These are phyloP conservation scores for Coemansia sp. DNA, from an alignment of 192 early-diverging fungal species.

Conservation along the genomic window DNA sequence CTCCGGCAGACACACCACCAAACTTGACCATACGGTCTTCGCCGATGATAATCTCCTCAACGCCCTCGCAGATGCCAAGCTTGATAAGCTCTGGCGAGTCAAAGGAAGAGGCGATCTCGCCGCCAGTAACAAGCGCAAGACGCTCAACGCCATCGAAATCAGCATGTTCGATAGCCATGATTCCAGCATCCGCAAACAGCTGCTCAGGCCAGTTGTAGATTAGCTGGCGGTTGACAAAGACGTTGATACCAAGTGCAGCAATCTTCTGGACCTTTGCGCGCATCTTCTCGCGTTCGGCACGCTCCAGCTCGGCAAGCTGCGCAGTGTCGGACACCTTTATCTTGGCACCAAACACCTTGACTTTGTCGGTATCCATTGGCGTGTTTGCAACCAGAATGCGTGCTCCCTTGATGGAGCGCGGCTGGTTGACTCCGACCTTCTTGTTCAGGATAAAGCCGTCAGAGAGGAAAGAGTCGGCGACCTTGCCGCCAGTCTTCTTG, in stretches of 20 bases:
- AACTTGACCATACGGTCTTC: constrained; percentile 99
- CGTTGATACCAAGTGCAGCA: constrained; percentile 95
- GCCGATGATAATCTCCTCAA: constrained; percentile 99
- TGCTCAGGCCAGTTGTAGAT: constrained; percentile 99
- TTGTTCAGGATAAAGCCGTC: constrained; percentile 98
- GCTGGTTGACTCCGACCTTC: constrained; percentile 98
- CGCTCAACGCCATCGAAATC: constrained; percentile 99
- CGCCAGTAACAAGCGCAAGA: constrained; percentile 94
- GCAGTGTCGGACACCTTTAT: constrained; percentile 95
- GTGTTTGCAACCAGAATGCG: constrained; percentile 98
- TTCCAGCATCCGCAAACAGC: constrained; percentile 95
- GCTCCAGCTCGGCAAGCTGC: constrained; percentile 97
- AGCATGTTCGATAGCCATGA: constrained; percentile 97
- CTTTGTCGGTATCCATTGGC: constrained; percentile 99
- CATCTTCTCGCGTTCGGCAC: constrained; percentile 99
- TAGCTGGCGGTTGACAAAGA: constrained; percentile 99
- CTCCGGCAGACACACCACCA: constrained; percentile 89
- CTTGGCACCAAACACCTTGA: constrained; percentile 98
- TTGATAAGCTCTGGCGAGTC: constrained; percentile 96
- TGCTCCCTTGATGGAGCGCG: constrained; percentile 93
- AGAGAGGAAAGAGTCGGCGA: constrained; percentile 93
- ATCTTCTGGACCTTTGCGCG: constrained; percentile 98
- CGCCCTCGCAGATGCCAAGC: constrained; percentile 91
- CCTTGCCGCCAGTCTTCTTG: constrained; percentile 95
- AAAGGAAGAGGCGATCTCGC: constrained; percentile 98